These are phyloP conservation scores for Takakia lepidozioides DNA, from an alignment of 225 moss, liverwort and hornwort species.

Conservation along the genomic window DNA sequence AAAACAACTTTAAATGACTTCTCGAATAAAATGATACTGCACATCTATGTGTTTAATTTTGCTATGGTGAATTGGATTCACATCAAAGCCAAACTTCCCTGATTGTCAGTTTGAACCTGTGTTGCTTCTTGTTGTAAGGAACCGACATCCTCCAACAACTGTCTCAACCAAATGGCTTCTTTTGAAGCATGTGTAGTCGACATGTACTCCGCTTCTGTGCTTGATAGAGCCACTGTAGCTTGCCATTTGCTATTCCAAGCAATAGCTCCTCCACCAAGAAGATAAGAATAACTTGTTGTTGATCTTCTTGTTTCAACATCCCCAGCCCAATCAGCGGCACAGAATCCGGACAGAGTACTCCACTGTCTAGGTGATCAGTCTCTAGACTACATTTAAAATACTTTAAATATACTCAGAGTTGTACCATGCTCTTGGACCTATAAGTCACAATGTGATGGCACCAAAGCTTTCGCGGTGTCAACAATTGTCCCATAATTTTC, in stretches of 20 bases:
- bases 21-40: constrained; percentile 2
- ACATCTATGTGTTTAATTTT: constrained; percentile 3
- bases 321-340: constrained; percentile 2
- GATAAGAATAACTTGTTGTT: neutral
- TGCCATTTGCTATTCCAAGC: constrained; percentile 2
- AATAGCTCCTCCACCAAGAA: neutral
- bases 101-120: neutral
- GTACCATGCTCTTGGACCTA: too few relatives aligned
- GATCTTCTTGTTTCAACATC: constrained; percentile 9
- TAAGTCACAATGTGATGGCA: too few relatives aligned
- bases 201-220: constrained; percentile 3
- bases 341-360: too few relatives aligned
- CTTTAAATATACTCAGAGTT: too few relatives aligned
- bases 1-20: neutral
- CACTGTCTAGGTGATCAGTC: too few relatives aligned
- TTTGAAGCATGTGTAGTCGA: neutral
- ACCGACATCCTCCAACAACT: neutral
- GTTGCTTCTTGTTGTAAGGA: neutral
- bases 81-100: neutral
- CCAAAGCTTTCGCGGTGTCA: too few relatives aligned
- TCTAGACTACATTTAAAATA: too few relatives aligned
- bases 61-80: constrained; percentile 3
- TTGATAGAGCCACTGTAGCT: neutral
- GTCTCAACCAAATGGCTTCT: neutral
- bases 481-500: too few relatives aligned